Conservation (phyloP, 2,329 filamentous ascomycete species). For the Aspergillus viridinutans region DNA sequence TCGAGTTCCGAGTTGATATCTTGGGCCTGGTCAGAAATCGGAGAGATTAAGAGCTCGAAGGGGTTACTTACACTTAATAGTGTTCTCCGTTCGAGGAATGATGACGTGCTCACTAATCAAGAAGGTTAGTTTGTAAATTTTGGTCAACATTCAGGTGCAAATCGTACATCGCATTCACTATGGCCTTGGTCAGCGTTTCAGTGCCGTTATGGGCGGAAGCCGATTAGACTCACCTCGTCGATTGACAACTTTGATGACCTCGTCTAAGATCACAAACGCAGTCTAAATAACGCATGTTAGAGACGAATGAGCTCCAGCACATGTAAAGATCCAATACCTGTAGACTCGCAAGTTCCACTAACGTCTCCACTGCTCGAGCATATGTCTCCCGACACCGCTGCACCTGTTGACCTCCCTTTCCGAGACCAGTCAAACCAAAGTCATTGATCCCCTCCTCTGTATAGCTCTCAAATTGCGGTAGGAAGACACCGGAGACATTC, state of each 20-base stretch:
- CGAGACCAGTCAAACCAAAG: constrained; percentile 90
- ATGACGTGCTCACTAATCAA: constrained; percentile 60
- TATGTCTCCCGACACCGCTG: constrained; percentile 95
- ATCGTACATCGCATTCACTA: constrained; percentile 86
- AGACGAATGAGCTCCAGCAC: neutral
- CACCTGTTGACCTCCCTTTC: constrained; percentile 96
- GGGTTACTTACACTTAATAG: constrained; percentile 76
- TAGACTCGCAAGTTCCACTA: constrained; percentile 90
- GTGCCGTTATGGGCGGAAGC: neutral
- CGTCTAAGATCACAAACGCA: constrained; percentile 94
- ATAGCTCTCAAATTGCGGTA: constrained; percentile 91
- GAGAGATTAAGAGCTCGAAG: neutral
- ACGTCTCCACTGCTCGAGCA: constrained; percentile 86
- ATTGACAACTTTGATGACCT: constrained; percentile 99
- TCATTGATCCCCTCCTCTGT: constrained; percentile 86
- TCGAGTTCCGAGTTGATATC: constrained; percentile 98
- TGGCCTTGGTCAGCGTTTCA: constrained; percentile 20
- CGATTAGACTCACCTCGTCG: constrained; percentile 64
- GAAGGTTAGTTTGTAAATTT: constrained; percentile 12
- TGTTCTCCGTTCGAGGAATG: constrained; percentile 96
- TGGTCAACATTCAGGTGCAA: neutral
- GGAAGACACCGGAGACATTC: constrained; percentile 93
- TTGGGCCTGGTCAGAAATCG: constrained; percentile 27
- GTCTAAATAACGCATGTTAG: constrained; percentile 50
- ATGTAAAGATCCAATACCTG: constrained; percentile 50